Evolutionary conservation across 495 filamentous ascomycete species (phyloP), one percentile per base, ranked within the genome.

Genomic region (Oidiodendron maius): DNA sequence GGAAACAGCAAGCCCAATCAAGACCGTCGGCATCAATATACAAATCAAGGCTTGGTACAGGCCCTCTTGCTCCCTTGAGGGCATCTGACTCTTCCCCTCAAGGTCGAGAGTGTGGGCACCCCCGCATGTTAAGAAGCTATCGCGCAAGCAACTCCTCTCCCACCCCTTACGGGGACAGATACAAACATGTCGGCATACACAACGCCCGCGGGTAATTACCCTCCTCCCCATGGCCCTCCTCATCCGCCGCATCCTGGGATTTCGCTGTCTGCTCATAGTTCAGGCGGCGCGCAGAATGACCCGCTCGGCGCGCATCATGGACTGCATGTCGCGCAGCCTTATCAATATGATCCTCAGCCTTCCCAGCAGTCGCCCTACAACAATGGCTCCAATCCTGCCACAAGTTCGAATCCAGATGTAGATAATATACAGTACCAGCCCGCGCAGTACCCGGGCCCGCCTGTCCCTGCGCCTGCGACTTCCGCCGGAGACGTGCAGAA

Each of bases 401-500:
- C n/a, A n/a, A n/a, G n/a, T n/a, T 1, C 23, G 21, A 40, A 50
- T 47, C 50, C 21, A 10, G 12, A 40, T 25, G 3, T 16, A 25
- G 40, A 21, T 6, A 20, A 52, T 3, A n/a, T 28, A 15, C 50
- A 48, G 44, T 36, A 44, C 26, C 1, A 12, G 2, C 16, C 5
- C 9, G 9, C 26, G 12, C 26, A 5, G 5, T 5, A 12, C 5
- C 26, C 26, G 5, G 26, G 5, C 5, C 26, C 26, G 5, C 15
- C 38, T 16, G 13, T 24, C 13, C 11, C 45, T 23, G 38, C 38
- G 11, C n/a, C 48, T 1, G 24, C 54, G 4, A 12, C 46, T 4
- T 26, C 47, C 38, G 35, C 37, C 15, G 34, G 32, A 36, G 45
- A 54, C 6, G 51, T 38, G 26, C 34, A 52, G 9, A 68, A 67